Evolutionary conservation across 441 rosid species (phyloP).

Genomic region (Gossypium davidsonii): DNA sequence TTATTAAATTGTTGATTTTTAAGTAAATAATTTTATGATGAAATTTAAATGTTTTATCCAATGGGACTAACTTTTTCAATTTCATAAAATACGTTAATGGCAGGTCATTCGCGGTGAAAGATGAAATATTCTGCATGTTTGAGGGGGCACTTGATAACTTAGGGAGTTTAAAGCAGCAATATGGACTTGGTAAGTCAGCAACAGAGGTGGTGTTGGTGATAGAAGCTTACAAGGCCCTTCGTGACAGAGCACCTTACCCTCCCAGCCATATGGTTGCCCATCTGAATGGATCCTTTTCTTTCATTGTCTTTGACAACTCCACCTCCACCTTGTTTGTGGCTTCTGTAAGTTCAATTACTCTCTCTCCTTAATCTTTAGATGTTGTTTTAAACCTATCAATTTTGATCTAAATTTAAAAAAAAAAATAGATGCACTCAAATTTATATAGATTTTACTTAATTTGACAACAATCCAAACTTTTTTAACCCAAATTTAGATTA

Average conservation of each 20-base stretch:
- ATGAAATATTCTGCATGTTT: constrained; percentile 85
- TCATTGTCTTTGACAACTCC: constrained; percentile 77
- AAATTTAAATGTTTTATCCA: too few relatives aligned
- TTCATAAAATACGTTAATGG: constrained; percentile 8
- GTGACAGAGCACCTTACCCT: constrained; percentile 96
- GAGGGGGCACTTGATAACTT: constrained; percentile 86
- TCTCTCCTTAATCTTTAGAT: neutral
- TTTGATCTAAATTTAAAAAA: neutral
- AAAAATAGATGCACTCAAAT: too few relatives aligned
- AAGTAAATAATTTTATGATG: too few relatives aligned
- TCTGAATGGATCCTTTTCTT: constrained; percentile 69
- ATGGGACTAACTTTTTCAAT: neutral
- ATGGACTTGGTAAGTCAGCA: constrained; percentile 76
- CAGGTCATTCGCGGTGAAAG: constrained; percentile 89
- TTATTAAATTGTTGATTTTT: too few relatives aligned
- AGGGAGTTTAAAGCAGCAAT: constrained; percentile 85
- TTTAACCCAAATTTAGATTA: too few relatives aligned
- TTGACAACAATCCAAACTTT: too few relatives aligned
- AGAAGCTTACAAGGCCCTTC: constrained; percentile 93
- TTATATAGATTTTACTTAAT: too few relatives aligned
- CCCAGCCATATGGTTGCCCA: constrained; percentile 81
- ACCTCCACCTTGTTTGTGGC: constrained; percentile 88
- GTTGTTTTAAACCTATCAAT: too few relatives aligned
- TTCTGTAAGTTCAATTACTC: constrained; percentile 46
- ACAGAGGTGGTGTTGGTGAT: constrained; percentile 80